phyloP scores from a whole-genome alignment of 1,284 basidiomycete genomes.

The Cryptococcus neoformans region DNA sequence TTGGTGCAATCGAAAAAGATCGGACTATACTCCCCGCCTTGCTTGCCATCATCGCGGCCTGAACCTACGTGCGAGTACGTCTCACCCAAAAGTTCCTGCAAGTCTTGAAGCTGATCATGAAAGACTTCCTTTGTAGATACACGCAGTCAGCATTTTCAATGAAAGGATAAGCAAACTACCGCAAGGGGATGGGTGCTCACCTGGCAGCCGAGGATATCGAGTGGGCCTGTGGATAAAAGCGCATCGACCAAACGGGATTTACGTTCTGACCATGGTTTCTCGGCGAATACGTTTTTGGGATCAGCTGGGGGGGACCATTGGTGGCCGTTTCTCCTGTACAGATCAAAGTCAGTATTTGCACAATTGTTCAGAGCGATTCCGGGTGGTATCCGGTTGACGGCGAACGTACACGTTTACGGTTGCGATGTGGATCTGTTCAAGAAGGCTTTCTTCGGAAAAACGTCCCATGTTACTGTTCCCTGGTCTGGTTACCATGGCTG shows the following conservation, averaged over 20 bases:
- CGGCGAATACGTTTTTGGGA: conserved; percentile 18
- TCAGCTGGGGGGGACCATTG: background rate
- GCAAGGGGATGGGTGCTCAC: conserved; percentile 57
- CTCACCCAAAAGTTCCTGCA: conserved; percentile 57
- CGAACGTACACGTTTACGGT: conserved; percentile 42
- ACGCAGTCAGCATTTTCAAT: background rate
- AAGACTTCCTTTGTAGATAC: conserved; percentile 55
- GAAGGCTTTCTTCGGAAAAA: background rate
- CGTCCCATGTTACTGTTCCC: background rate
- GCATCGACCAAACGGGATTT: conserved; percentile 39
- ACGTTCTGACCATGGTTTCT: conserved; percentile 41
- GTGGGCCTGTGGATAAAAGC: conserved; percentile 22
- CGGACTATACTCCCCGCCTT: conserved; percentile 61
- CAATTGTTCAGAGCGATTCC: too few relatives aligned
- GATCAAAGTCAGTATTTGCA: background rate
- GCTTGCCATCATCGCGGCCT: conserved; percentile 60
- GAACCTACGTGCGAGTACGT: conserved; percentile 61
- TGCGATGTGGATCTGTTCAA: conserved; percentile 27
- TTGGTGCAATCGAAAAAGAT: conserved; percentile 51
- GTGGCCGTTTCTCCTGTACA: conserved; percentile 2
- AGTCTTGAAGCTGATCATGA: conserved; percentile 59
- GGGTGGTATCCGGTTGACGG: background rate
- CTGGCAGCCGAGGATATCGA: conserved; percentile 51
- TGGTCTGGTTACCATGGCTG: background rate
- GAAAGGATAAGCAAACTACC: background rate